Conservation (phyloP, 805 yeast genomes). For the Yamadazyma nakazawae region DNA sequence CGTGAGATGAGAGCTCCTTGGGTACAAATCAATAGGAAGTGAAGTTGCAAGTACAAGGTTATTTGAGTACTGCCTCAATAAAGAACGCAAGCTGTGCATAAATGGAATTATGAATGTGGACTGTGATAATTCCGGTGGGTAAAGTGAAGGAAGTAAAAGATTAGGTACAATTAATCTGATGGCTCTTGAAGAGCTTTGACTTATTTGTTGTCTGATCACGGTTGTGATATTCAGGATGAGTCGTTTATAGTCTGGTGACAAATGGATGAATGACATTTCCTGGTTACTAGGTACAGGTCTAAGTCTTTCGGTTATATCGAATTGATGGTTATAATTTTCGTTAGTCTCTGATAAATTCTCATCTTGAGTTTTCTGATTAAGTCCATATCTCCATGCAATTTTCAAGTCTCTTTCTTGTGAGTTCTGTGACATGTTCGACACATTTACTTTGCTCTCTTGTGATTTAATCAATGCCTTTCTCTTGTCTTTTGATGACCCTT, state of each 20-base stretch:
- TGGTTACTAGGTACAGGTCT: slow-evolving; percentile 61
- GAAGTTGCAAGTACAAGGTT: slow-evolving; percentile 53
- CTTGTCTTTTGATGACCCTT: slow-evolving; percentile 63
- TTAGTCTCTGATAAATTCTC: slow-evolving; percentile 23
- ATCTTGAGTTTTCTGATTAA: slow-evolving; percentile 25
- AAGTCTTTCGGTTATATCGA: slow-evolving; percentile 73
- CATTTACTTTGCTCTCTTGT: slow-evolving; percentile 63
- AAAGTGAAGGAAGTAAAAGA: slow-evolving; percentile 75
- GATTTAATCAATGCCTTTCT: slow-evolving; percentile 56
- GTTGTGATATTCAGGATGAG: slow-evolving; percentile 42
- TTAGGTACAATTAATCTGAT: slow-evolving; percentile 72
- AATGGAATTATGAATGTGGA: slow-evolving; percentile 56
- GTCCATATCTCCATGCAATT: slow-evolving; percentile 93
- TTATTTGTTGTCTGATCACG: slow-evolving; percentile 31
- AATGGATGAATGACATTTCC: slow-evolving; percentile 58
- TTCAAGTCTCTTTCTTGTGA: slow-evolving; percentile 50
- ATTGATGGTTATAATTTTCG: slow-evolving; percentile 59
- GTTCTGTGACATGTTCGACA: slow-evolving; percentile 53
- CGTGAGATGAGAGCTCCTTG: slow-evolving; percentile 47
- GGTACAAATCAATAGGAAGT: slow-evolving; percentile 62
- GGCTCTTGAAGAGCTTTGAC: slow-evolving; percentile 42
- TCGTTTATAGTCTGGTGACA: slow-evolving; percentile 19
- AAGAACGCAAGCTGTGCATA: slow-evolving; percentile 52
- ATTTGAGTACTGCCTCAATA: slow-evolving; percentile 45
- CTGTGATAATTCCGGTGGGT: slow-evolving; percentile 47